Evolutionary conservation across 108 stramenopile species (phyloP).

Genomic region (Cylindrotheca closterium): DNA sequence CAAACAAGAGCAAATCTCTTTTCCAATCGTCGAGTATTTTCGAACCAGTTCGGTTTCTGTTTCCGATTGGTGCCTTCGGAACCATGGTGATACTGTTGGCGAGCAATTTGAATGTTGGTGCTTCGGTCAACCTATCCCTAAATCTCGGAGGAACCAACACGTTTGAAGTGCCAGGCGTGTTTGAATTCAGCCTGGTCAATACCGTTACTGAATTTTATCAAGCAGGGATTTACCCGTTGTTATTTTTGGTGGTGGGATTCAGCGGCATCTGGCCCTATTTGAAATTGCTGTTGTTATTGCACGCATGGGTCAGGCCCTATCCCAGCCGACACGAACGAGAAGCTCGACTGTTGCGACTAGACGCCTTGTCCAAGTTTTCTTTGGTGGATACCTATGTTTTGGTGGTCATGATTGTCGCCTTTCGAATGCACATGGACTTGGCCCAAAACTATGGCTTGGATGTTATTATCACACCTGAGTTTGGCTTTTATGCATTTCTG

Average conservation of each 20-base stretch:
- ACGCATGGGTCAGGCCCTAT: slow-evolving; percentile 60
- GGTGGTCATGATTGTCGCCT: slow-evolving; percentile 89
- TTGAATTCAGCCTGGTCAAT: slow-evolving; percentile 72
- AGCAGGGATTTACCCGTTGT: slow-evolving; percentile 85
- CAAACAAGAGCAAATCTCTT: slow-evolving; percentile 19
- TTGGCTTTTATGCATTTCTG: slow-evolving; percentile 88
- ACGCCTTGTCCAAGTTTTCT: slow-evolving; percentile 87
- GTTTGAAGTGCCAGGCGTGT: slow-evolving; percentile 55
- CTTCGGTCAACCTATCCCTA: slow-evolving; percentile 67
- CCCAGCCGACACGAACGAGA: slow-evolving; percentile 43
- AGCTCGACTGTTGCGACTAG: slow-evolving; percentile 69
- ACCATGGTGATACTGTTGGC: slow-evolving; percentile 55
- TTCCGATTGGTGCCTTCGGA: slow-evolving; percentile 48
- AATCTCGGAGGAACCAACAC: slow-evolving; percentile 21
- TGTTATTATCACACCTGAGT: slow-evolving; percentile 70
- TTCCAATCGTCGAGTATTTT: slow-evolving; percentile 18
- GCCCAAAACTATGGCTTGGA: slow-evolving; percentile 42
- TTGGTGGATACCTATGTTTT: slow-evolving; percentile 91
- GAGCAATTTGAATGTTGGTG: slow-evolving; percentile 75
- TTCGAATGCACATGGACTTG: slow-evolving; percentile 80
- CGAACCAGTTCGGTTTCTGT: slow-evolving; percentile 13
- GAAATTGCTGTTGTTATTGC: slow-evolving; percentile 77
- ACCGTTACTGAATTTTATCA: slow-evolving; percentile 80
- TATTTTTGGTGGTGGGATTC: slow-evolving; percentile 80
- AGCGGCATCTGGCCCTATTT: slow-evolving; percentile 93